Evolutionary conservation across 768 basidiomycete genomes (phyloP), one percentile per base, ranked within the genome.

Genomic region (Roridomyces roridus): DNA sequence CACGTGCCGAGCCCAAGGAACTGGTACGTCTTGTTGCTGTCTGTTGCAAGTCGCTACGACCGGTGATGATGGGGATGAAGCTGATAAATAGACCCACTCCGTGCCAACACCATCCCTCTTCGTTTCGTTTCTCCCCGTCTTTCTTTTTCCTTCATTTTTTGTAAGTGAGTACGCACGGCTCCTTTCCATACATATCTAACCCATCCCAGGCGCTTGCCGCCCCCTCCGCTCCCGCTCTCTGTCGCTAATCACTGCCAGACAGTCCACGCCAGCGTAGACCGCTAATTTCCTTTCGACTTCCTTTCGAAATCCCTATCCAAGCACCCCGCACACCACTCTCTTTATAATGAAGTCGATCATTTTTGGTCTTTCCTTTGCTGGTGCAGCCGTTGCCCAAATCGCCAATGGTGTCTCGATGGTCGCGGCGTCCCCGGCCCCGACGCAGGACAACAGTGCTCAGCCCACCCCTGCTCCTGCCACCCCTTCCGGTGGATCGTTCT

Each of bases 181-280:
- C n/a, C 18, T 6, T 29, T n/a, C n/a, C n/a, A n/a, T n/a, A n/a
- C 18, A 8, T 37, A 14, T 37, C 52, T 49, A 36, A 49, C 42
- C 35, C n/a, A 45, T 45, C 35, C 29, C 42, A 78, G 74, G 77
- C 76, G 75, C 79, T 79, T 80, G 78, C 71, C 71, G 73, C 73
- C 70, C n/a, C 55, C 47, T 68, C 68, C 31, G 7, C 31, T 34
- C 69, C 65, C 67, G 73, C 76, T 71, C 70, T 70, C 68, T 67
- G 70, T 74, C 76, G 69, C 71, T 70, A 67, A 47, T 67, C 69
- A 70, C 86, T 88, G 85, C 85, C 77, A 88, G 87, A 80, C 86
- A 86, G 85, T 84, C 70, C 70, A 76, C 72, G 73, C 72, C 73
- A 84, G 87, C 87, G 87, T 89, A 83, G 86, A 89, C 76, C 87